phyloP scores from a whole-genome alignment of 73 alveolate genomes.

The Diophrys sp. region DNA sequence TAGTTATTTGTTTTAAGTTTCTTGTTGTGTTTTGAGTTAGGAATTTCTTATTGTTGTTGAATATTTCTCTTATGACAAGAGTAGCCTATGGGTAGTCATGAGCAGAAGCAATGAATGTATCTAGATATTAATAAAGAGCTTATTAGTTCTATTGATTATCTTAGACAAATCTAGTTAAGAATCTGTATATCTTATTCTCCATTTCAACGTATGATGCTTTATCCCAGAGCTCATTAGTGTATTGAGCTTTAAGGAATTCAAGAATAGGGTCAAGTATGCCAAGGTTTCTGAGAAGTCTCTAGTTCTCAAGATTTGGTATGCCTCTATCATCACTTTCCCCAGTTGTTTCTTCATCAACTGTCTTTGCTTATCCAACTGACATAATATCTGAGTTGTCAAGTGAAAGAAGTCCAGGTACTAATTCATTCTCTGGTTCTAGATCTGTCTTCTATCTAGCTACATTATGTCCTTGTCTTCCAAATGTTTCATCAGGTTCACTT shows the following conservation, averaged over 20 bases:
- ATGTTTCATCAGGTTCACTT: not conserved
- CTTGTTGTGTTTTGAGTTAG: constrained; percentile 13
- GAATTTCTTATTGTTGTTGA: constrained; percentile 38
- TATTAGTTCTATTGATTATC: constrained; percentile 25
- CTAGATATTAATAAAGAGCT: constrained; percentile 26
- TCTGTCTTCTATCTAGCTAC: not conserved
- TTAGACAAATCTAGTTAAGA: constrained; percentile 45
- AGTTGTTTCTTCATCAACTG: not conserved
- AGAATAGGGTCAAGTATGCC: constrained; percentile 22
- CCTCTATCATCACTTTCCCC: constrained; percentile 6
- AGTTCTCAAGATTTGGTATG: constrained; percentile 37
- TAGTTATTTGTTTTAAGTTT: constrained; percentile 12
- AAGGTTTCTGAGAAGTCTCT: constrained; percentile 49
- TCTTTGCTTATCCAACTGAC: not conserved
- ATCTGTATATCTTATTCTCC: constrained; percentile 27
- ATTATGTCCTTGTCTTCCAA: not conserved
- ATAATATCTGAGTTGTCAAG: not conserved
- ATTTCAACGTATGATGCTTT: constrained; percentile 1
- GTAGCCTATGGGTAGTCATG: constrained; percentile 17
- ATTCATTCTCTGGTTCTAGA: constrained; percentile 19
- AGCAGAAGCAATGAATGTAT: constrained; percentile 32
- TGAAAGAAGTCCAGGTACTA: constrained; percentile 13
- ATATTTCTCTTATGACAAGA: constrained; percentile 39
- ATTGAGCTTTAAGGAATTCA: constrained; percentile 5
- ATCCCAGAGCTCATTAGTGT: not conserved